Evolutionary conservation across 2,329 filamentous ascomycete species (phyloP).

Genomic region (Penicillium sp.): DNA sequence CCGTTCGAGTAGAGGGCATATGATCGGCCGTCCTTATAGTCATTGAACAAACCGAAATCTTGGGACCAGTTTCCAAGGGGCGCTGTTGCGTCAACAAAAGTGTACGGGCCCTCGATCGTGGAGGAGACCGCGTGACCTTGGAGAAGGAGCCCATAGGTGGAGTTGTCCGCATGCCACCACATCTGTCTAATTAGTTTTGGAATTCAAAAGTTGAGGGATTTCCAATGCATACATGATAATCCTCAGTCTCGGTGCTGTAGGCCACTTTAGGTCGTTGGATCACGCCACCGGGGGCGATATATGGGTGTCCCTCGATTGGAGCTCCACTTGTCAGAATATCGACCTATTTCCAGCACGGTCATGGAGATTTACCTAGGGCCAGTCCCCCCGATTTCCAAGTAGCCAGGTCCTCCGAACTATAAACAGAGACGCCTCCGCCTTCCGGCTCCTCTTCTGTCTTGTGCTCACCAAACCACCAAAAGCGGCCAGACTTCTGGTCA

Average conservation of each 20-base stretch:
- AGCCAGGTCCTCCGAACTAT: conserved; percentile 53
- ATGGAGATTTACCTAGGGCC: conserved; percentile 41
- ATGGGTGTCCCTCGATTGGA: conserved; percentile 47
- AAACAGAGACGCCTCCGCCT: conserved; percentile 53
- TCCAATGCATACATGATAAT: conserved; percentile 46
- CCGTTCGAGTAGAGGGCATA: conserved; percentile 55
- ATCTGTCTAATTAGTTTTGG: conserved; percentile 29
- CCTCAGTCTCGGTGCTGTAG: conserved; percentile 46
- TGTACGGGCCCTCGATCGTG: conserved; percentile 47
- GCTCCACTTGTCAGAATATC: conserved; percentile 22
- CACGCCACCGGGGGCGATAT: conserved; percentile 49
- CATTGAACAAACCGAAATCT: conserved; percentile 54
- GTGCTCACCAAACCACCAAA: conserved; percentile 56
- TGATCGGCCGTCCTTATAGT: conserved; percentile 49
- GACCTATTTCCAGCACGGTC: too few species aligned
- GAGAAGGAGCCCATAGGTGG: conserved; percentile 48
- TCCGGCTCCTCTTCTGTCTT: conserved; percentile 52
- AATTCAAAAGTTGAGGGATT: neutral
- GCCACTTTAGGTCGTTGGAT: conserved; percentile 57
- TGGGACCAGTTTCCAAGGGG: conserved; percentile 57
- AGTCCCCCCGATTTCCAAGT: conserved; percentile 53
- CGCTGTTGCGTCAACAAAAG: conserved; percentile 46
- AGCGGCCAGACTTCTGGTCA: conserved; percentile 47
- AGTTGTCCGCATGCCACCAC: conserved; percentile 56
- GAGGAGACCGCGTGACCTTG: conserved; percentile 50